These are phyloP conservation scores for Pseudohalonectria lignicola DNA, from an alignment of 2,329 filamentous ascomycete species.

Conservation along the genomic window DNA sequence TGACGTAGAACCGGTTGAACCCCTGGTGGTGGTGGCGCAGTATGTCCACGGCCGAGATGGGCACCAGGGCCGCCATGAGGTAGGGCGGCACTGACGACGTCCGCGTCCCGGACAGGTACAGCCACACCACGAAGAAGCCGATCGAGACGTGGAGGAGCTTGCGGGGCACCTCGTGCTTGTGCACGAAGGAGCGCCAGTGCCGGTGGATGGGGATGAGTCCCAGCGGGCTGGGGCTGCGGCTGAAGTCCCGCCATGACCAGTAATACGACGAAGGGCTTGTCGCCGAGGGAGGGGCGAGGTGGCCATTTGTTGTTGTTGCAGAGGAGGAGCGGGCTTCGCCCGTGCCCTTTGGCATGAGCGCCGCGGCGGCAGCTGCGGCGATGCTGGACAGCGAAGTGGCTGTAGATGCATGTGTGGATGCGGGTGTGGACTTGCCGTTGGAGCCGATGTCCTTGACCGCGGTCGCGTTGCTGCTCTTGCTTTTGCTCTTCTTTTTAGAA, in stretches of 20 bases:
- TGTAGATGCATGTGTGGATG: too few species aligned
- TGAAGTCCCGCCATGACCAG: constrained; percentile 79
- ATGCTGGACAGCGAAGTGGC: neutral
- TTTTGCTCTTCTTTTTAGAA: neutral
- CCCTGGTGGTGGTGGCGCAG: constrained; percentile 71
- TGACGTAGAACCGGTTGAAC: constrained; percentile 83
- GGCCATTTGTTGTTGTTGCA: too few species aligned
- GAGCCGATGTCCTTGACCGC: constrained; percentile 17
- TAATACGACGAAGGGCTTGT: constrained; percentile 29
- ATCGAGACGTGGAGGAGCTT: constrained; percentile 93
- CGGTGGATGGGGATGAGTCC: constrained; percentile 92
- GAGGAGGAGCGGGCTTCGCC: too few species aligned
- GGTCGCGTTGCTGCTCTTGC: neutral
- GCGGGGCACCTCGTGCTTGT: constrained; percentile 93
- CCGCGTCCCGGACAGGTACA: constrained; percentile 74
- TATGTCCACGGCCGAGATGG: constrained; percentile 72
- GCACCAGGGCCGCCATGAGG: constrained; percentile 69
- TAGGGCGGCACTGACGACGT: constrained; percentile 70
- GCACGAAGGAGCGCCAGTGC: constrained; percentile 83
- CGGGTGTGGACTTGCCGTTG: constrained; percentile 14
- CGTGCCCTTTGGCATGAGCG: too few species aligned
- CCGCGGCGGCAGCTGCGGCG: constrained; percentile 7
- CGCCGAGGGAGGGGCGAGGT: constrained; percentile 57
- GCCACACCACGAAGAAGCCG: constrained; percentile 80
- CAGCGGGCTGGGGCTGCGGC: constrained; percentile 81